Base-by-base conservation (phyloP, 257 asterid species). In the Cinchona pubescens region DNA sequence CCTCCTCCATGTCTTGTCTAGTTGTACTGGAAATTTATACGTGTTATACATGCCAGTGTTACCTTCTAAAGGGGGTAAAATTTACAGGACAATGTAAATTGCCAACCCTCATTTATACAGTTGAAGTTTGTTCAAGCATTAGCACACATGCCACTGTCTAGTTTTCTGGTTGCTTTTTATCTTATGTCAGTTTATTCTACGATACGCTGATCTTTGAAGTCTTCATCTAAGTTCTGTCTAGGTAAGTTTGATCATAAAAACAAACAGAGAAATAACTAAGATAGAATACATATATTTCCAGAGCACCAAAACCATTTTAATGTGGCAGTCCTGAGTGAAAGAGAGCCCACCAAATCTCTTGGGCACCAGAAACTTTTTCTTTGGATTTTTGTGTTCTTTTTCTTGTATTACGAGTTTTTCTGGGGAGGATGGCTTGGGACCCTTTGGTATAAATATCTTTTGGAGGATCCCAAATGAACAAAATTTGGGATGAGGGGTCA, bases 401-500 rank as follows among this genome's bases (percentile, higher is more conserved):
- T 30, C 27, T 58, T n/a, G n/a, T n/a, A n/a, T 18, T 7, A 15
- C 32, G 10, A 34, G 11, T 73, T 19, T 49, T 35, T 15, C 19
- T 60, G 48, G 37, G 58, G 18, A 60, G 29, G 45, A 37, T 51
- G 65, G 55, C 23, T 8, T 29, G 40, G 43, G 40, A 66, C 42
- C 42, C 14, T 10, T 21, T 29, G 43, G 49, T 19, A 63, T 55
- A 38, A 7, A 40, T 25, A 42, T 65, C 45, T 56, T 53, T 69
- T 74, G 79, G 75, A 68, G 59, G 58, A 40, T 11, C 60, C 66
- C 42, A 67, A 68, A 56, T 25, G 29, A 18, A 62, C 72, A 80
- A 76, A 56, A 32, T n/a, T 13, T 46, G 29, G 77, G 80, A 55
- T 58, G 74, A 71, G 77, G 77, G 49, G 38, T 61, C 34, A n/a